Evolutionary conservation across 1,284 basidiomycete species (phyloP).

Genomic region (Vanrija pseudolonga): DNA sequence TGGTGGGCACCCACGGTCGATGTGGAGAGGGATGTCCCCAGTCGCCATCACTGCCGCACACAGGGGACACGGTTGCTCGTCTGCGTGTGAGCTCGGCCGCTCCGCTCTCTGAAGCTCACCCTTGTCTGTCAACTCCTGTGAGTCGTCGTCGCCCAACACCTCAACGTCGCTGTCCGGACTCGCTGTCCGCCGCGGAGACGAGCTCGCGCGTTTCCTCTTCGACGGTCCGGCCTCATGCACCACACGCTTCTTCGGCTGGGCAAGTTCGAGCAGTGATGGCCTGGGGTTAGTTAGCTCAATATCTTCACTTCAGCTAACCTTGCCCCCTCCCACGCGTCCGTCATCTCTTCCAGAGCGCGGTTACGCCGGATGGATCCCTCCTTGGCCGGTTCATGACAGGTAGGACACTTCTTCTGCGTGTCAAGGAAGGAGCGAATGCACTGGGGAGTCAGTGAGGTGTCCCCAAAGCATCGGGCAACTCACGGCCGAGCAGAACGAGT

Average conservation of each 20-base stretch:
- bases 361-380: constrained; percentile 43
- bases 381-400: constrained; percentile 32
- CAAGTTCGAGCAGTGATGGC: constrained; percentile 9
- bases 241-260: constrained; percentile 4
- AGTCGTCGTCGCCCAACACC: constrained; percentile 17
- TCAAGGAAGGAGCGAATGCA: constrained; percentile 42
- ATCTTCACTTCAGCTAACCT: constrained; percentile 18
- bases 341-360: constrained; percentile 44
- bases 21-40: constrained; percentile 37
- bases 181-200: constrained; percentile 11
- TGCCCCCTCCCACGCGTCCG: constrained; percentile 43
- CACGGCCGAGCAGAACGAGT: constrained; percentile 48
- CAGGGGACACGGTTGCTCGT: constrained; percentile 41
- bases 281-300: constrained; percentile 16
- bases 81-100: constrained; percentile 19
- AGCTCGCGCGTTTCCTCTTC: neutral
- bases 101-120: constrained; percentile 18
- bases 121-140: constrained; percentile 31
- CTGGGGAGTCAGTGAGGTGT: constrained; percentile 13
- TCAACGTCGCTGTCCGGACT: constrained; percentile 6
- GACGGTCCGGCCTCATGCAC: neutral
- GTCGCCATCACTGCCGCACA: constrained; percentile 37
- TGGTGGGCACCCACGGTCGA: constrained; percentile 45
- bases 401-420: constrained; percentile 31
- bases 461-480: constrained; percentile 7